Evolutionary conservation across 2,329 filamentous ascomycete genomes (phyloP), one percentile per base, ranked within the genome.

Genomic region (Colletotrichum lentis): DNA sequence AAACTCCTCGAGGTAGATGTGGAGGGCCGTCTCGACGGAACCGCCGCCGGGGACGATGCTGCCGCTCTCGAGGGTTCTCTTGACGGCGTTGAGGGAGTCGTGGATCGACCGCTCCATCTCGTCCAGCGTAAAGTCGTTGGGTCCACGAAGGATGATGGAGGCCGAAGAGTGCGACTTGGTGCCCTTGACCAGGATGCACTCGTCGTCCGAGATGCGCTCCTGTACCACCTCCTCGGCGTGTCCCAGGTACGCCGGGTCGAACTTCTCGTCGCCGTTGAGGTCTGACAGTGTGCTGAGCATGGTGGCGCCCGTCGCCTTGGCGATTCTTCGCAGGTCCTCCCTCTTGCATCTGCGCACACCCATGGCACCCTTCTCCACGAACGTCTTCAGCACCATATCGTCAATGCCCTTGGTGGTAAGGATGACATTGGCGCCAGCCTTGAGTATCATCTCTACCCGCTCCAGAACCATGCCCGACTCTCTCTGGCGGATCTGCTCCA

Each of bases 41-140:
- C 95, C 96, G 72, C 96, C 96, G 72, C 96, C 96, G 18, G 96
- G 96, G 46, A 99, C 96, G 72, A 99, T 96, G 81, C 92, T 94
- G 75, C 96, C 96, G 76, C 93, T 97, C 83, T 99, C 96, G 8
- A 99, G 86, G 3, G 96, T 97, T 74, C 96, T 90, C 89, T 99
- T 99, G 72, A 99, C 94, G 54, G 96, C 96, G 73, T 93, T 97
- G 54, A 99, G 86, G 16, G 95, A 97, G 81, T 99, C 96, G 83
- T 99, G 96, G 20, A 99, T 90, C 1, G 96, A 98, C 72, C 96
- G 92, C 86, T 99, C 96, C 95, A 98, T 99, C 86, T 99, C 96
- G 76, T 99, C 96, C 37, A 99, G 88, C 69, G 93, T 93, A 83
- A 92, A 98, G 80, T 99, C 96, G 81, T 99, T 98, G 73, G 96